Conservation (phyloP, 23 red algal genomes). For the Gracilariopsis chorda region DNA sequence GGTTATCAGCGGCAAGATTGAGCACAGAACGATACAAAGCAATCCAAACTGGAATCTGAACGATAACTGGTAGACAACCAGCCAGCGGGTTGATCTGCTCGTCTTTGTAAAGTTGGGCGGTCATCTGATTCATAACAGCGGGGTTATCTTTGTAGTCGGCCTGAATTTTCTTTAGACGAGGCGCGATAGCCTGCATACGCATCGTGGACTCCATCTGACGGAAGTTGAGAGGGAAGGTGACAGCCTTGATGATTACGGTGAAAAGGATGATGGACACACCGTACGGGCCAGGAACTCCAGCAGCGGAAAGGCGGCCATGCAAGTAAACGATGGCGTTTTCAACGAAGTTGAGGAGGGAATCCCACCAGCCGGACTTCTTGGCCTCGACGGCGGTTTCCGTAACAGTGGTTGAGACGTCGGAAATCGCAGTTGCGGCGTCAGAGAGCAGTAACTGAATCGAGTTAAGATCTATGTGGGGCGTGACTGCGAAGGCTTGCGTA, state of each 20-base stretch:
- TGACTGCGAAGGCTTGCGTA: not conserved
- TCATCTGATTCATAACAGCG: conserved; percentile 87
- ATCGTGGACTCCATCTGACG: conserved; percentile 97
- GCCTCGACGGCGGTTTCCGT: conserved; percentile 33
- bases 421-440: conserved; percentile 41
- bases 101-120: conserved; percentile 90
- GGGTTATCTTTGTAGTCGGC: conserved; percentile 94
- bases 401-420: conserved; percentile 16
- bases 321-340: conserved; percentile 67
- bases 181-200: conserved; percentile 92
- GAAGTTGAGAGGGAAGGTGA: conserved; percentile 97
- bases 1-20: conserved; percentile 84
- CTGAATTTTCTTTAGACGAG: conserved; percentile 90
- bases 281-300: conserved; percentile 78
- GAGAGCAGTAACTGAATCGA: not conserved
- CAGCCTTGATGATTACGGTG: conserved; percentile 85
- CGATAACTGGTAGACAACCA: conserved; percentile 92
- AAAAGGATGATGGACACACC: conserved; percentile 96
- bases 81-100: conserved; percentile 95
- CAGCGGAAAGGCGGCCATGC: conserved; percentile 49
- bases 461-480: conserved; percentile 15
- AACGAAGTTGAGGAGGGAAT: conserved; percentile 75
- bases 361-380: conserved; percentile 80
- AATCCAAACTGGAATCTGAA: conserved; percentile 97
- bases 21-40: conserved; percentile 95